phyloP scores from a whole-genome alignment of 2,329 filamentous ascomycete genomes.

The Neopestalotiopsis sp. region DNA sequence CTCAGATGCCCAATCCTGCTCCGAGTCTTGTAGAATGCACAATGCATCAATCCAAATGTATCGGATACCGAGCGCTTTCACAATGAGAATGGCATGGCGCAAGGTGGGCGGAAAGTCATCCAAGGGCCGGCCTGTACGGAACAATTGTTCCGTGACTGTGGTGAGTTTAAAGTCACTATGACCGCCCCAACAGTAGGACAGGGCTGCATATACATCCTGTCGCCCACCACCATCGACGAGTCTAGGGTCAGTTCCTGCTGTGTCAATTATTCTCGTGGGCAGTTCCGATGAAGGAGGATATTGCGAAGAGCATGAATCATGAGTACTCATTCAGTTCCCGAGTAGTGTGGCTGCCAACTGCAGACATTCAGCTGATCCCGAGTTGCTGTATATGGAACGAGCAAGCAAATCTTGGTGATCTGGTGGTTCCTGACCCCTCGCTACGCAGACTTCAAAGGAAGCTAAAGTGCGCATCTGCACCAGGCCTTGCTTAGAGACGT shows the following conservation, averaged over 20 bases:
- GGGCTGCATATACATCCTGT: neutral
- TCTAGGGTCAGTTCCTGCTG: neutral
- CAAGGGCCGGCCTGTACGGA: slow-evolving; percentile 3
- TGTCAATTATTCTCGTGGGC: slow-evolving; percentile 19
- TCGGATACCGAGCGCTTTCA: slow-evolving; percentile 2
- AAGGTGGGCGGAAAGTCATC: slow-evolving; percentile 8
- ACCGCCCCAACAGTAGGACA: slow-evolving; percentile 10
- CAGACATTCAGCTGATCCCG: slow-evolving; percentile 15
- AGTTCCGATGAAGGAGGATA: slow-evolving; percentile 12
- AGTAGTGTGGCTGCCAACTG: slow-evolving; percentile 14
- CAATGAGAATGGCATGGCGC: slow-evolving; percentile 17
- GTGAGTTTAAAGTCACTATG: slow-evolving; percentile 12
- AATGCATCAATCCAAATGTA: slow-evolving; percentile 24
- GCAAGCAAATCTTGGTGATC: slow-evolving; percentile 16
- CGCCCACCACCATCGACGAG: slow-evolving; percentile 13
- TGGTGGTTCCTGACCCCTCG: slow-evolving; percentile 17
- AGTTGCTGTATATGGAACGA: slow-evolving; percentile 18
- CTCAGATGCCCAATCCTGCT: slow-evolving; percentile 18
- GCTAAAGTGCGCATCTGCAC: slow-evolving; percentile 13
- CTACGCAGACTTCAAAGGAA: slow-evolving; percentile 19
- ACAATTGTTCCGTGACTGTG: neutral
- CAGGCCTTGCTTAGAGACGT: neutral
- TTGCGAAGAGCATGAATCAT: slow-evolving; percentile 16
- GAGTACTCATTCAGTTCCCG: slow-evolving; percentile 8
- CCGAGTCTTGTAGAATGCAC: slow-evolving; percentile 21